These are phyloP conservation scores for Paracamarosporium sp. DNA, from an alignment of 2,329 filamentous ascomycete species.

Conservation along the genomic window DNA sequence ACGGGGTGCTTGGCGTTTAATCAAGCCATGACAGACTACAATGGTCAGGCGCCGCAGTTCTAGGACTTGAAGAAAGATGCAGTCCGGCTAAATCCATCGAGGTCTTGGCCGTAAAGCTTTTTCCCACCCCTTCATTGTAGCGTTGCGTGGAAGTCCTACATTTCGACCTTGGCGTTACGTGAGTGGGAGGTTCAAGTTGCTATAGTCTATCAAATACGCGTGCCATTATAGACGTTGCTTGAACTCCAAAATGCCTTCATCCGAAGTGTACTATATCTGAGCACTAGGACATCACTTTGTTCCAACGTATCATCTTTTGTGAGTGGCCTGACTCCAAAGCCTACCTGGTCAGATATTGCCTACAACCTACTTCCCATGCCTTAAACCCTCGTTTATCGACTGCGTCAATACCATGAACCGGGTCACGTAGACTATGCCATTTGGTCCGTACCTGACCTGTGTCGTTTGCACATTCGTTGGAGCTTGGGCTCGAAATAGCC, in stretches of 20 bases:
- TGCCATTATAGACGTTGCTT: background rate
- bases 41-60: slow-evolving; percentile 17
- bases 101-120: slow-evolving; percentile 25
- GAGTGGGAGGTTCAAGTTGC: background rate
- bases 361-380: background rate
- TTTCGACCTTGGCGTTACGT: too few species aligned
- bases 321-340: background rate
- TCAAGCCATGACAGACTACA: slow-evolving; percentile 11
- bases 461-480: background rate
- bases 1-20: slow-evolving; percentile 7
- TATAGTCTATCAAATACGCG: background rate
- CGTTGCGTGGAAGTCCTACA: slow-evolving; percentile 12
- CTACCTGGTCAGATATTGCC: background rate
- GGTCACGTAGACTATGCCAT: background rate
- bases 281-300: background rate
- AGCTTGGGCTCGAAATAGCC: slow-evolving; percentile 28
- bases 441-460: background rate
- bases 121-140: slow-evolving; percentile 8
- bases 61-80: slow-evolving; percentile 15
- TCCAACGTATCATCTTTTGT: background rate
- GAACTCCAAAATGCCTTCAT: background rate
- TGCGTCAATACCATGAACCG: slow-evolving; percentile 7
- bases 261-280: background rate
- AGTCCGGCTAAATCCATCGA: slow-evolving; percentile 36
- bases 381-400: background rate